These are phyloP conservation scores for Amylocarpus encephaloides DNA, from an alignment of 2,329 filamentous ascomycete species.

Conservation along the genomic window DNA sequence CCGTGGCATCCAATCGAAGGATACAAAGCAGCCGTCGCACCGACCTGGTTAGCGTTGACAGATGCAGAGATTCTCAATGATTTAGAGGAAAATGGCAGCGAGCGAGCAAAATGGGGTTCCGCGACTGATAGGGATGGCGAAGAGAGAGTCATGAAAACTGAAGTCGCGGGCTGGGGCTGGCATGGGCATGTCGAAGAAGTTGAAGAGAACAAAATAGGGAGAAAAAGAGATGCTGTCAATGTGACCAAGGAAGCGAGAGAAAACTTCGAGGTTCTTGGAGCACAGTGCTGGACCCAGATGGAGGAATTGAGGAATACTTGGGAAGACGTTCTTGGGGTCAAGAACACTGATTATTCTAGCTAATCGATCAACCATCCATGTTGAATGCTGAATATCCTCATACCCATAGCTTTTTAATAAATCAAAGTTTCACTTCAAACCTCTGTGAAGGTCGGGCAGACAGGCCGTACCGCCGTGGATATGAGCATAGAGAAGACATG, in stretches of 20 bases:
- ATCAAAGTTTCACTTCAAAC: too few relatives aligned
- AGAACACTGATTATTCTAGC: background rate
- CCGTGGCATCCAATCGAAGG: constrained; percentile 79
- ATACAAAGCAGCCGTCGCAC: constrained; percentile 69
- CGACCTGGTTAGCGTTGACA: constrained; percentile 72
- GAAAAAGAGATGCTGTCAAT: constrained; percentile 52
- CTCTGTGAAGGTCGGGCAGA: too few relatives aligned
- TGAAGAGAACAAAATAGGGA: constrained; percentile 47
- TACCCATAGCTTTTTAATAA: background rate
- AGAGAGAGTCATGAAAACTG: constrained; percentile 64
- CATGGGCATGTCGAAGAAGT: constrained; percentile 47
- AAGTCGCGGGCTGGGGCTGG: constrained; percentile 83
- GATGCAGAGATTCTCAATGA: constrained; percentile 56
- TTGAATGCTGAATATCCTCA: background rate
- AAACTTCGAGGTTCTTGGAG: constrained; percentile 57
- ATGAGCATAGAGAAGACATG: too few relatives aligned
- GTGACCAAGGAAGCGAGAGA: constrained; percentile 54
- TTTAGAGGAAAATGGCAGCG: constrained; percentile 36
- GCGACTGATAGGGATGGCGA: constrained; percentile 53
- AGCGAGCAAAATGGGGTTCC: constrained; percentile 79
- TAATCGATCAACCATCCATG: background rate
- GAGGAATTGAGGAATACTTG: constrained; percentile 63
- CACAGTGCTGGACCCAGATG: constrained; percentile 61
- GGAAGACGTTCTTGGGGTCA: constrained; percentile 39
- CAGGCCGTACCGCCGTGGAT: too few relatives aligned